phyloP scores from a whole-genome alignment of 345 rosid species.

The Raphanus raphanistrum region DNA sequence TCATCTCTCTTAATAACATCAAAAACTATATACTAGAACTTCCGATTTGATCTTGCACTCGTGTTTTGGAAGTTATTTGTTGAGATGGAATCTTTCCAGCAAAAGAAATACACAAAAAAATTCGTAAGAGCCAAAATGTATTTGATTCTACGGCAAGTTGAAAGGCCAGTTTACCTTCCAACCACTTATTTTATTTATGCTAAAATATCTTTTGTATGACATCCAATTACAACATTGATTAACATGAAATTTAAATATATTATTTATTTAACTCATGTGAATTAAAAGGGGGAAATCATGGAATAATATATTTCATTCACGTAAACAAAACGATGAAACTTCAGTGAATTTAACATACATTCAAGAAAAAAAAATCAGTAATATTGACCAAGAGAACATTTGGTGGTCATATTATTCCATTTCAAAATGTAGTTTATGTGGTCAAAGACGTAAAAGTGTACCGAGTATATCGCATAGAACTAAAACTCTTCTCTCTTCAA shows the following conservation, averaged over 20 bases:
- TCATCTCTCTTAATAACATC: background rate
- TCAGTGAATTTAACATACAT: background rate
- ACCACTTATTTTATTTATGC: conserved; percentile 5
- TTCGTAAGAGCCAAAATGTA: conserved; percentile 34
- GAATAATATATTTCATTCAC: conserved; percentile 6
- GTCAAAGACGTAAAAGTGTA: conserved; percentile 6
- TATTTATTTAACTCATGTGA: background rate
- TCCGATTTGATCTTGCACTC: background rate
- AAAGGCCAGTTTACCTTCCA: conserved; percentile 37
- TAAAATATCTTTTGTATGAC: background rate
- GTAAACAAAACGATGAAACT: no score
- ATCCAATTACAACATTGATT: background rate
- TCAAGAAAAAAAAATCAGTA: conserved; percentile 2
- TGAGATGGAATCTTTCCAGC: background rate
- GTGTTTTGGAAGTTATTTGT: conserved; percentile 9
- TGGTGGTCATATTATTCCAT: conserved; percentile 20
- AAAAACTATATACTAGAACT: background rate
- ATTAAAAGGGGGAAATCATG: background rate
- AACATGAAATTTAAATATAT: background rate
- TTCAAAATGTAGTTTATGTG: background rate
- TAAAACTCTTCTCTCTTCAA: background rate
- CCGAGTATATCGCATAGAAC: background rate
- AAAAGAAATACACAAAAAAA: background rate
- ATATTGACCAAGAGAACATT: conserved; percentile 10
- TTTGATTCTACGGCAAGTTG: conserved; percentile 36